These are phyloP conservation scores for Fusarium agapanthi DNA, from an alignment of 2,329 filamentous ascomycete genomes.

Conservation along the genomic window DNA sequence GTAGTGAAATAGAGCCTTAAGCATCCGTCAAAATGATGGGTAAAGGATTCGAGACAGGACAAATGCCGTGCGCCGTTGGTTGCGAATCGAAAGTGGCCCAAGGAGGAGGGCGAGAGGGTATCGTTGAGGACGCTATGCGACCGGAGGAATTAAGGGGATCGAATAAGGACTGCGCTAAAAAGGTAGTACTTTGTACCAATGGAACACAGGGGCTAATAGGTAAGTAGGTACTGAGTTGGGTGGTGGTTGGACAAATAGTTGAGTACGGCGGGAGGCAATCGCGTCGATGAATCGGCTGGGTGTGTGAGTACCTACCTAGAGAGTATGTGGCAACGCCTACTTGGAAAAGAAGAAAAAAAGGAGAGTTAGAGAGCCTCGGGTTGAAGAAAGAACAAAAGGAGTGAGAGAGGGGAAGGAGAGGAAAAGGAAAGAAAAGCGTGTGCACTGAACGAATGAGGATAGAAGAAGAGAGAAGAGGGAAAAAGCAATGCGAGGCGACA, in stretches of 20 bases:
- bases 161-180: not conserved
- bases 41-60: not conserved
- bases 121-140: not conserved
- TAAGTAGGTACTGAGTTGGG: not conserved
- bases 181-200: not conserved
- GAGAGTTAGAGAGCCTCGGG: not conserved
- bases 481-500: constrained; percentile 19
- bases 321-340: not conserved
- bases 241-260: not conserved
- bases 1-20: not conserved
- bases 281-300: not conserved
- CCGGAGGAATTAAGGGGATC: not conserved
- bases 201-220: not conserved
- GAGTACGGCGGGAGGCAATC: not conserved
- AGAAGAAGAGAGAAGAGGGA: not conserved
- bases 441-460: not conserved
- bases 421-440: not conserved
- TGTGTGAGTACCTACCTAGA: not conserved
- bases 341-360: not conserved
- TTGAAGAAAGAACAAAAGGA: not conserved
- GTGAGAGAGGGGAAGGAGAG: not conserved
- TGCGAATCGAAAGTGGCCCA: not conserved
- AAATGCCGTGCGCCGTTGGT: not conserved
- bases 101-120: not conserved
- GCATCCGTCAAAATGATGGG: constrained; percentile 22